Percentiles rank a stretch among this genome's conserved stretches.
These are phyloP conservation scores for Xylaria sp. DNA, from an alignment of 2,329 filamentous ascomycete genomes.

Conservation along the genomic window DNA sequence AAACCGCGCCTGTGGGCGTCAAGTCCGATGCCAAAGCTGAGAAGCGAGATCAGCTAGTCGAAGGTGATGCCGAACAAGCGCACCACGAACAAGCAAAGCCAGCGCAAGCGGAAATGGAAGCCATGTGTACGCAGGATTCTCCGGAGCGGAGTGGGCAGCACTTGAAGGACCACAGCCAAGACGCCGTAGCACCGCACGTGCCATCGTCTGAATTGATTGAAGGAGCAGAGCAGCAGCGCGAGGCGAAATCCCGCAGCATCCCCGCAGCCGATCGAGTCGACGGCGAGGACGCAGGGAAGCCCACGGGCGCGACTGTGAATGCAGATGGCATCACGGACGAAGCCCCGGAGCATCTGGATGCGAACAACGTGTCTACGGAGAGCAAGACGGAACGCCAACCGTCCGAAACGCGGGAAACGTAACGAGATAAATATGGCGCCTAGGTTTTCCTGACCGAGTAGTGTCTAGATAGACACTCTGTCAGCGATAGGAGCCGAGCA, in stretches of 20 bases:
- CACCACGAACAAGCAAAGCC: background rate
- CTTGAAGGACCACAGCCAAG: background rate
- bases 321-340: background rate
- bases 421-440: background rate
- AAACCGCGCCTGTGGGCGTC: background rate
- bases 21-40: background rate
- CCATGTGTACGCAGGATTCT: background rate
- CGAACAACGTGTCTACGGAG: background rate
- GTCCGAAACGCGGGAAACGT: no score
- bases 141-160: background rate
- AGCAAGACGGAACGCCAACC: background rate
- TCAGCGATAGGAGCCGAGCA: no score
- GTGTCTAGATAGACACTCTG: no score
- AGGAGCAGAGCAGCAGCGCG: background rate
- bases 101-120: background rate
- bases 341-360: background rate
- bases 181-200: background rate
- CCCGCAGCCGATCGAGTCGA: background rate
- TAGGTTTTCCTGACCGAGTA: background rate
- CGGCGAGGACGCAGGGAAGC: background rate
- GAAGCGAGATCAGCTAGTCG: background rate
- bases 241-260: background rate
- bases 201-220: slow-evolving; percentile 1
- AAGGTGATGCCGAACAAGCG: background rate
- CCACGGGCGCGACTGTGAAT: background rate